A percentile compares a stretch with the other conserved stretches of the same genome.
Conservation (phyloP, 2,329 filamentous ascomycete species). For the Aspergillus fischeri region DNA sequence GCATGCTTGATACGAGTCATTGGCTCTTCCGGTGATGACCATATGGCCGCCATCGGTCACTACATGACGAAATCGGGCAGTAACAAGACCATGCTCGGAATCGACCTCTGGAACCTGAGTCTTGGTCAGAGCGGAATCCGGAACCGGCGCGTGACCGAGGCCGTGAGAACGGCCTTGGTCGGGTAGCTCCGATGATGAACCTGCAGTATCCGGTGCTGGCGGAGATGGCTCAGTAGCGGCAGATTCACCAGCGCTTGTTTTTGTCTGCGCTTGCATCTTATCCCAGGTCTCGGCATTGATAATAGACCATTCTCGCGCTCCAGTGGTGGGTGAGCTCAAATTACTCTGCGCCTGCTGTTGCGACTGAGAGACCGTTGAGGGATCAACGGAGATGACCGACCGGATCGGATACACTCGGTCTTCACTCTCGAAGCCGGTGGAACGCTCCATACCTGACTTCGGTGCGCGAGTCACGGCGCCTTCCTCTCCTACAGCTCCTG, state of each 20-base stretch:
- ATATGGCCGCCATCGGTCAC: conserved; percentile 74
- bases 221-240: neutral
- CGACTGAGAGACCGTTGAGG: conserved; percentile 38
- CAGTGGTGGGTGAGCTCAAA: conserved; percentile 18
- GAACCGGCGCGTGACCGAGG: neutral
- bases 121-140: neutral
- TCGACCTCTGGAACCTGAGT: conserved; percentile 32
- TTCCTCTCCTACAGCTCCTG: neutral
- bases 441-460: neutral
- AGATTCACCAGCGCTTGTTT: neutral
- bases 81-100: conserved; percentile 50
- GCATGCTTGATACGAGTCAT: conserved; percentile 68
- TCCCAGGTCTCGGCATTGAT: conserved; percentile 26
- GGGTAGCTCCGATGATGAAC: neutral
- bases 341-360: conserved; percentile 8
- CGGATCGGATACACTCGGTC: conserved; percentile 77
- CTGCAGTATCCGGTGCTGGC: neutral
- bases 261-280: conserved; percentile 14
- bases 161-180: neutral
- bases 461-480: neutral
- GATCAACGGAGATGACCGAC: conserved; percentile 70
- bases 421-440: conserved; percentile 22
- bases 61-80: conserved; percentile 73
- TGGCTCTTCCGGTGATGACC: conserved; percentile 74
- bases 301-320: conserved; percentile 25